Conservation (phyloP, 169 alveolate species). For the Pseudocohnilembus persalinus region DNA sequence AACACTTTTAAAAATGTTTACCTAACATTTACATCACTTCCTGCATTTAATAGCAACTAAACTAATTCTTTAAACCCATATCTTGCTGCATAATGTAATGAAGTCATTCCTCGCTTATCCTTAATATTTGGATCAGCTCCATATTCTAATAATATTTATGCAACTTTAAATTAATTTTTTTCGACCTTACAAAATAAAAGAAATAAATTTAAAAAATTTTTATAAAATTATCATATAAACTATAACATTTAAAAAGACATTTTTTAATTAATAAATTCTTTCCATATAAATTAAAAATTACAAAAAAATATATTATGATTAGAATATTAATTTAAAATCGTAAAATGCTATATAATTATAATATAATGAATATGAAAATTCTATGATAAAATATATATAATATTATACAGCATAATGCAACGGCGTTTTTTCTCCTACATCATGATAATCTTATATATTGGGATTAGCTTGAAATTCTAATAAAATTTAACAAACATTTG, state of each 20-base stretch:
- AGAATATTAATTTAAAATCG: no score
- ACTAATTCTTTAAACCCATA: slow-evolving; percentile 43
- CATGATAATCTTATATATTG: slow-evolving; percentile 53
- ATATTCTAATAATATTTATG: slow-evolving; percentile 47
- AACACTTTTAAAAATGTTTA: background rate
- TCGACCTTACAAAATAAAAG: no score
- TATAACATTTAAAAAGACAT: no score
- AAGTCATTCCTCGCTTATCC: slow-evolving; percentile 59
- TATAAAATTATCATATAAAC: no score
- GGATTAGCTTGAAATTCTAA: slow-evolving; percentile 62
- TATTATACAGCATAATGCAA: slow-evolving; percentile 57
- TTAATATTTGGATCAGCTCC: slow-evolving; percentile 64
- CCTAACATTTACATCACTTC: slow-evolving; percentile 30
- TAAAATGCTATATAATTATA: no score
- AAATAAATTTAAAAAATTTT: no score
- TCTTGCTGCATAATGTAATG: slow-evolving; percentile 67
- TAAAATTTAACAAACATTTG: slow-evolving; percentile 44
- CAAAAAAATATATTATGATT: no score
- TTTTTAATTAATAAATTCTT: no score
- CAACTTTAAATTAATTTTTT: slow-evolving; percentile 38
- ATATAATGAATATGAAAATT: no score
- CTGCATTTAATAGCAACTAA: slow-evolving; percentile 32
- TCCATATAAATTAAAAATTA: no score
- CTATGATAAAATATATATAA: no score
- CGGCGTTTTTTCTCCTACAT: slow-evolving; percentile 64